Evolutionary conservation across 1,284 basidiomycete species (phyloP).

Genomic region (Stygiomarasmius scandens): DNA sequence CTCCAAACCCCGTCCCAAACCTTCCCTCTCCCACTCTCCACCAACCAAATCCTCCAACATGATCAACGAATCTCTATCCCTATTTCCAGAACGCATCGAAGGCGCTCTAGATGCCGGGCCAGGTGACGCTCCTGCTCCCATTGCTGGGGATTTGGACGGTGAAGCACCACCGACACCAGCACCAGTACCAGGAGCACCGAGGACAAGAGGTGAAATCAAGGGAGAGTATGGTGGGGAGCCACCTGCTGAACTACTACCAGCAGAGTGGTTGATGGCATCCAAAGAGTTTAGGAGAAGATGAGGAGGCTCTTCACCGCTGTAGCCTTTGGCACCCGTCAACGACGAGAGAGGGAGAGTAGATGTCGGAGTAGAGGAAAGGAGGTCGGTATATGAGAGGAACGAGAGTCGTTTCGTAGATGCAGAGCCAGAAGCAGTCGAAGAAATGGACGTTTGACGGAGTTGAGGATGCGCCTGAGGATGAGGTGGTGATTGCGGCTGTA

Average conservation of each 20-base stretch:
- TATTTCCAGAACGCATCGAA: constrained; percentile 19
- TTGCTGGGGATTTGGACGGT: too few species aligned
- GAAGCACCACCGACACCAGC: not conserved
- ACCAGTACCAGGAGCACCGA: not conserved
- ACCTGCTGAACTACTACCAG: too few species aligned
- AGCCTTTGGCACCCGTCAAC: constrained; percentile 32
- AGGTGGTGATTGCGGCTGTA: too few species aligned
- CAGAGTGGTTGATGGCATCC: too few species aligned
- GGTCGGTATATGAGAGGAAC: constrained; percentile 85
- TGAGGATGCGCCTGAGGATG: too few species aligned
- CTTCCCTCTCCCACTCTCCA: constrained; percentile 84
- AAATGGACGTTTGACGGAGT: not conserved
- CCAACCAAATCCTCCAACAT: constrained; percentile 56
- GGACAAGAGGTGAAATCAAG: too few species aligned
- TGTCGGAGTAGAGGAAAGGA: constrained; percentile 75
- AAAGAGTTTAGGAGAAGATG: too few species aligned
- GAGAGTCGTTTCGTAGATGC: constrained; percentile 68
- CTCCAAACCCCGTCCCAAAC: constrained; percentile 77
- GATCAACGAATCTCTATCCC: constrained; percentile 39
- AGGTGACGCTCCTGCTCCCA: too few species aligned
- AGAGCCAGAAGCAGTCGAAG: constrained; percentile 50
- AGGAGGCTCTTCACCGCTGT: too few species aligned
- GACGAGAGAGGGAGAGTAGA: constrained; percentile 71
- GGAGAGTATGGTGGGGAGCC: too few species aligned
- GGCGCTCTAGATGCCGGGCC: not conserved